Percentiles rank a stretch among this genome's conserved stretches.
Evolutionary conservation across 1,139 yeast genomes (phyloP).

Genomic region (Taphrina communis): DNA sequence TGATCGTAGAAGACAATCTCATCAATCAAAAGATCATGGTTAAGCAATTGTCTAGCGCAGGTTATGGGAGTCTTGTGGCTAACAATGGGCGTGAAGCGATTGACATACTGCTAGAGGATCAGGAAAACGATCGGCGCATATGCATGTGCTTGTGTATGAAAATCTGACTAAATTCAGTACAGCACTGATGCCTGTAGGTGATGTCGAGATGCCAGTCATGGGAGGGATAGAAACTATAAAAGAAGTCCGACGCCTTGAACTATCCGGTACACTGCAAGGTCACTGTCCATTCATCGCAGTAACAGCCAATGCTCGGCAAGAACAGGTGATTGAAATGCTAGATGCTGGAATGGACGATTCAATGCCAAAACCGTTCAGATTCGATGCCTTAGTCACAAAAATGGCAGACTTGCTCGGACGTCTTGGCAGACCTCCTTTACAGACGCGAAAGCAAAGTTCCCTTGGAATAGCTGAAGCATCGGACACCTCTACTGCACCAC

Average conservation of each 20-base stretch:
- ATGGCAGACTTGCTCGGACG: slow-evolving; percentile 19
- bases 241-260: slow-evolving; percentile 23
- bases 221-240: slow-evolving; percentile 16
- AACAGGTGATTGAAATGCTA: slow-evolving; percentile 36
- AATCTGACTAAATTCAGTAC: not conserved
- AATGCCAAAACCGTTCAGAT: slow-evolving; percentile 39
- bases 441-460: not conserved
- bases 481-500: not conserved
- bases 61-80: slow-evolving; percentile 83
- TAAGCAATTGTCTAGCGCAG: slow-evolving; percentile 75
- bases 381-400: slow-evolving; percentile 25
- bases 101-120: slow-evolving; percentile 12
- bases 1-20: slow-evolving; percentile 91
- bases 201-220: slow-evolving; percentile 38
- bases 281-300: slow-evolving; percentile 32
- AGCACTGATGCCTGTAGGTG: not conserved
- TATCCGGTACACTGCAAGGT: not conserved
- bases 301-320: slow-evolving; percentile 40
- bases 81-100: slow-evolving; percentile 76
- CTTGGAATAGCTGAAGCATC: not conserved
- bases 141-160: slow-evolving; percentile 16
- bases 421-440: slow-evolving; percentile 8
- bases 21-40: slow-evolving; percentile 92
- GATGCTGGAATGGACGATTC: slow-evolving; percentile 40
- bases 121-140: not conserved